phyloP scores from a whole-genome alignment of 441 rosid genomes.

The Kokia cookei region DNA sequence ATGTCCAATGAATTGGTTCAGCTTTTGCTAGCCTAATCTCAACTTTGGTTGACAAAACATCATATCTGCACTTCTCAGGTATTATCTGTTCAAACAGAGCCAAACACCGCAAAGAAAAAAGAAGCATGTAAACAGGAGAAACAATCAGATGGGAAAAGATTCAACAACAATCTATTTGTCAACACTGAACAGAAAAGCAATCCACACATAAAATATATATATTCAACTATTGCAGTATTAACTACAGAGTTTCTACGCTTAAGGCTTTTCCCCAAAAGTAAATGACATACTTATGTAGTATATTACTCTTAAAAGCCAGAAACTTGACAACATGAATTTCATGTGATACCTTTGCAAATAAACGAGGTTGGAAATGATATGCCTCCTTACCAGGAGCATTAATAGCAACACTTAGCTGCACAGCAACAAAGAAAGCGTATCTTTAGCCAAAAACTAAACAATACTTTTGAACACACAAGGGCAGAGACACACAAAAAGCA shows the following conservation, averaged over 20 bases:
- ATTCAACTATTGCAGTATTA: not conserved
- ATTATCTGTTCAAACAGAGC: not conserved
- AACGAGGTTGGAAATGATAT: slow-evolving; percentile 75
- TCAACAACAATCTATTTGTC: not conserved
- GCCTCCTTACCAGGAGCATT: slow-evolving; percentile 61
- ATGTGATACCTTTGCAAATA: slow-evolving; percentile 71
- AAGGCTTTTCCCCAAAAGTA: not conserved
- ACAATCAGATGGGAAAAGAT: not conserved
- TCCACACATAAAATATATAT: not conserved
- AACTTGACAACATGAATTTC: slow-evolving; percentile 1
- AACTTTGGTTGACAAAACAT: no score
- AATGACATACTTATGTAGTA: not conserved
- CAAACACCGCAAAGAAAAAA: slow-evolving; percentile 4
- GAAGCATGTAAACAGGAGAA: not conserved
- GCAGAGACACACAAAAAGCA: not conserved
- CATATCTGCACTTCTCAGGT: no score
- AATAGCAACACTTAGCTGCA: slow-evolving; percentile 74
- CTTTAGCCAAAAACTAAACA: not conserved
- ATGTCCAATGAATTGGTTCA: no score
- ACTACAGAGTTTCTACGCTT: not conserved
- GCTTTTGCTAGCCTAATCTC: no score
- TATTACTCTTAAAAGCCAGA: not conserved
- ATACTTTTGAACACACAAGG: not conserved
- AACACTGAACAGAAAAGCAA: not conserved
- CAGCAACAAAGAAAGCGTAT: slow-evolving; percentile 6